Base-by-base conservation (phyloP, 2,329 filamentous ascomycete genomes). In the Xylaria sp. region DNA sequence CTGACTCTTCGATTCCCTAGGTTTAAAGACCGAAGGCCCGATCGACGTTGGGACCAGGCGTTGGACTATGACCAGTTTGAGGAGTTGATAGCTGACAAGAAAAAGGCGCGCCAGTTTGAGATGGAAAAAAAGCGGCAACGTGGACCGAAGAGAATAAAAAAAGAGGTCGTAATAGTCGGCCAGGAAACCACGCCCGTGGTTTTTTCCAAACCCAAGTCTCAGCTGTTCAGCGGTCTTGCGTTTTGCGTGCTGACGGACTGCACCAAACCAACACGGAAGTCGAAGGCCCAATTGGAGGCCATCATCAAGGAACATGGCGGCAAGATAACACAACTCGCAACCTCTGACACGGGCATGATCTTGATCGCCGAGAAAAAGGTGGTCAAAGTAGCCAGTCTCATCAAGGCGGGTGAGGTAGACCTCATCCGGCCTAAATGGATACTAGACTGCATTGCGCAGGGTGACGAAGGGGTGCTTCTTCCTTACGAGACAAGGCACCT, bases 1-100 rank as follows among this genome's bases (percentile, higher is more conserved):
- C 78, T 88, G 62, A 97, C 94, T 0, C 76, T 99, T 46, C 87
- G 94, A 0, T 99, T 99, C 68, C 94, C 94, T 1, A 86, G 94
- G 0, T 96, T 97, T 74, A 91, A 91, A 63, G 83, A 81, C 42
- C 76, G 97, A 4, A 84, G 92, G 3, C 80, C 83, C n/a, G 94
- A 97, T 73, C 91, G 92, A 66, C 79, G 82, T 58, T 99, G 94
- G 93, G 81, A 89, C 52, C 84, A 85, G 39, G 90, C 91, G 0
- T 78, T 97, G 2, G 90, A 90, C 0, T 77, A 91, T 1, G 83
- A 90, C 51, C 90, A 92, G 51, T 96, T 97, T 67, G 75, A 87
- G 16, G 82, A 87, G 6, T 75, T 97, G 18, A 86, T 85, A 0
- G 88, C 94, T 61, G 80, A 85, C n/a, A 87, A 90, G 63, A 80